These are phyloP conservation scores for Protomyces inundatus DNA, from an alignment of 1,139 yeast species.

Conservation along the genomic window DNA sequence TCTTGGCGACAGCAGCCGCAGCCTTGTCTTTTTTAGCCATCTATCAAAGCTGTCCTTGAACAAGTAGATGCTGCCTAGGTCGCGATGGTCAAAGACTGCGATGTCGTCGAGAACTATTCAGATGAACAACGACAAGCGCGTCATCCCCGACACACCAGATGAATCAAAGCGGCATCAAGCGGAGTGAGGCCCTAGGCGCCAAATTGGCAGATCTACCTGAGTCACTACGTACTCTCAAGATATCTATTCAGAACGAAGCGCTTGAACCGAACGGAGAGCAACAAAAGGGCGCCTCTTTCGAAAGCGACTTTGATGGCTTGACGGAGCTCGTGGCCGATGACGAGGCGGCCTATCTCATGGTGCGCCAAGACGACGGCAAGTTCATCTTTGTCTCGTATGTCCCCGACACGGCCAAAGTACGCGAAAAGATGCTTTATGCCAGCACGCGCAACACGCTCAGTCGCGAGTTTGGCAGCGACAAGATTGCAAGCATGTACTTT, in stretches of 20 bases:
- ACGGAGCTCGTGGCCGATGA: constrained; percentile 44
- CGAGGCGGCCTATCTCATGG: constrained; percentile 57
- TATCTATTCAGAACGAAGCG: constrained; percentile 30
- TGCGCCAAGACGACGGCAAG: constrained; percentile 42
- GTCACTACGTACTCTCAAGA: constrained; percentile 11
- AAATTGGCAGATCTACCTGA: background rate
- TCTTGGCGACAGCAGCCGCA: constrained; percentile 58
- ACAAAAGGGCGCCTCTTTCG: constrained; percentile 36
- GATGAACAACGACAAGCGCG: background rate
- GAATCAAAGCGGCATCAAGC: constrained; percentile 19
- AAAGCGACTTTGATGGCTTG: constrained; percentile 43
- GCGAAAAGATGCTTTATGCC: constrained; percentile 89
- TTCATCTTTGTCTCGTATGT: constrained; percentile 71
- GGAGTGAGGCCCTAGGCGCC: constrained; percentile 3
- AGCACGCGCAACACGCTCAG: constrained; percentile 74
- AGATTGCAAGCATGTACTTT: constrained; percentile 52
- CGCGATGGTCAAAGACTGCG: background rate
- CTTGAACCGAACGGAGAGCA: constrained; percentile 33
- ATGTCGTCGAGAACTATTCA: background rate
- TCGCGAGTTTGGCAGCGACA: constrained; percentile 63
- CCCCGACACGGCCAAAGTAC: constrained; percentile 78
- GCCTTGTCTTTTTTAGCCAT: constrained; percentile 26
- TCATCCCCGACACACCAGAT: constrained; percentile 2
- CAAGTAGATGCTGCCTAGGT: too few species aligned
- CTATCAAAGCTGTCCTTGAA: background rate